Evolutionary conservation across 2,329 filamentous ascomycete species (phyloP).

Genomic region (Colletotrichum incanum): DNA sequence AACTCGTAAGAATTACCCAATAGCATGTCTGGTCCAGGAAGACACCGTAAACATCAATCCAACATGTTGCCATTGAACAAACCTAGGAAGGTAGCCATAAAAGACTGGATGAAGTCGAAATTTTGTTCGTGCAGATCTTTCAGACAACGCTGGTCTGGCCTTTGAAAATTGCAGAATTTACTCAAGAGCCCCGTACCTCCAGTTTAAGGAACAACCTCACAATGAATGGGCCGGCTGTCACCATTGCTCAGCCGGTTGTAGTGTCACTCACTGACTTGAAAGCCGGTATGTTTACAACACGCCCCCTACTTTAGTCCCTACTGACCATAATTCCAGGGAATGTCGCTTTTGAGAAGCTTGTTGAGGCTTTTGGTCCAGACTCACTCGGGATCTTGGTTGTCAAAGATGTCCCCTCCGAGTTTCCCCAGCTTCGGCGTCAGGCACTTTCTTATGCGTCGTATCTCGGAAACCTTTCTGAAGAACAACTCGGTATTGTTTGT

Average conservation of each 20-base stretch:
- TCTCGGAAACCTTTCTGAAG: constrained; percentile 82
- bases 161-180: background rate
- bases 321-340: constrained; percentile 62
- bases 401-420: constrained; percentile 82
- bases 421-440: constrained; percentile 77
- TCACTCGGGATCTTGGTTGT: constrained; percentile 94
- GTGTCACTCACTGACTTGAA: constrained; percentile 74
- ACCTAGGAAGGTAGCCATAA: background rate
- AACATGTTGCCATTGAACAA: background rate
- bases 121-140: background rate
- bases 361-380: constrained; percentile 88
- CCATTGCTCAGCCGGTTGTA: constrained; percentile 69
- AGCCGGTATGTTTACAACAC: constrained; percentile 60
- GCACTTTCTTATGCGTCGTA: constrained; percentile 91
- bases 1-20: constrained; percentile 15
- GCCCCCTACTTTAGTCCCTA: rapidly evolving
- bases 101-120: background rate
- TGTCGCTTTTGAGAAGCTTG: constrained; percentile 77
- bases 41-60: background rate
- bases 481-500: constrained; percentile 74
- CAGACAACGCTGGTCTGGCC: background rate
- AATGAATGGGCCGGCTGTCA: constrained; percentile 45
- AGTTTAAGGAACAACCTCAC: background rate
- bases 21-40: background rate
- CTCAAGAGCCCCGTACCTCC: background rate